Conservation (phyloP, 2,329 filamentous ascomycete genomes). For the Aureobasidium subglaciale region DNA sequence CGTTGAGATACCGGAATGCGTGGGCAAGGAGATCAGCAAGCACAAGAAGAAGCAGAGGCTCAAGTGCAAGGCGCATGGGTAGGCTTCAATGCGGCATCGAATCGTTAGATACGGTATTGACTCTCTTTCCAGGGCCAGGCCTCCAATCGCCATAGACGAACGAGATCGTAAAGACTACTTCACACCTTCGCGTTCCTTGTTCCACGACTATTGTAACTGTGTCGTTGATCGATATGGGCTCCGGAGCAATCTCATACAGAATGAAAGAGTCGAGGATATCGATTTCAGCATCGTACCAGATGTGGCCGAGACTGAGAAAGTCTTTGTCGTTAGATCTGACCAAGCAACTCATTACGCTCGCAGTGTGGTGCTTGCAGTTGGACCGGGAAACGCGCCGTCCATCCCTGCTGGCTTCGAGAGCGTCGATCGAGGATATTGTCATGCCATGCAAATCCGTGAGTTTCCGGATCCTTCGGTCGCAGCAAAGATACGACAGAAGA, state of each 20-base stretch:
- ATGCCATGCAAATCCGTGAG: constrained; percentile 56
- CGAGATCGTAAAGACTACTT: constrained; percentile 43
- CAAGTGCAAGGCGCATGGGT: constrained; percentile 15
- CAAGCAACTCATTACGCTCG: constrained; percentile 50
- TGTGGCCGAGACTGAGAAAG: constrained; percentile 37
- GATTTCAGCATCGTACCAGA: constrained; percentile 45
- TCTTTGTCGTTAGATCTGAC: constrained; percentile 60
- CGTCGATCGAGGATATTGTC: constrained; percentile 45
- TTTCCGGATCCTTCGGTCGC: constrained; percentile 51
- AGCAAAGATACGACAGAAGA: constrained; percentile 44
- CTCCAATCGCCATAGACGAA: constrained; percentile 36
- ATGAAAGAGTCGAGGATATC: constrained; percentile 56
- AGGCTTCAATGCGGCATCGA: neutral
- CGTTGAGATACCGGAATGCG: constrained; percentile 63
- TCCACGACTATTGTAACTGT: constrained; percentile 35
- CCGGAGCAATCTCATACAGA: constrained; percentile 45
- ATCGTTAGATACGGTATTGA: neutral
- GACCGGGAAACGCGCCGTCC: constrained; percentile 56
- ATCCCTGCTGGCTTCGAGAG: constrained; percentile 32
- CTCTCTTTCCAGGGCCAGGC: constrained; percentile 16
- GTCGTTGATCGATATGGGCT: constrained; percentile 42
- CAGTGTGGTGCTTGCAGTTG: constrained; percentile 63
- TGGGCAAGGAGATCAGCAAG: constrained; percentile 74
- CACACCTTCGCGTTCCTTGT: constrained; percentile 34
- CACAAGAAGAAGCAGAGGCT: constrained; percentile 62